Evolutionary conservation across 192 early-diverging fungal genomes (phyloP).

Genomic region (Backusella australiensis): DNA sequence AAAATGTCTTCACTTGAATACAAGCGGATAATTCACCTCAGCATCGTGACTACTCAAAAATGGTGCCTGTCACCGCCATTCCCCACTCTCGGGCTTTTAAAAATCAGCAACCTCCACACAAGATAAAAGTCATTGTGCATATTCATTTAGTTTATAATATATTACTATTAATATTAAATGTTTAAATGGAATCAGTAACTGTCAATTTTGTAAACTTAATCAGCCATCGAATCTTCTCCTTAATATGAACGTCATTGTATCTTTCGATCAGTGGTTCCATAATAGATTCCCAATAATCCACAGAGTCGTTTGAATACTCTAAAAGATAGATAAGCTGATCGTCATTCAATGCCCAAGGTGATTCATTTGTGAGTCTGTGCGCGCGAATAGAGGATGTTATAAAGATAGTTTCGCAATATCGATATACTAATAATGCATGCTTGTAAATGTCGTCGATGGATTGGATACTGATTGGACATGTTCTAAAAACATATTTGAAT

Average conservation of each 20-base stretch:
- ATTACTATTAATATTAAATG: neutral
- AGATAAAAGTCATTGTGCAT: neutral
- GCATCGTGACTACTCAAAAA: no score
- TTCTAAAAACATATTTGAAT: constrained; percentile 5
- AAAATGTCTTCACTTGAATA: no score
- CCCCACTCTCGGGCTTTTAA: no score
- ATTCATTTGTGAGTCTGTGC: neutral
- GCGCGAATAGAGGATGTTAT: neutral
- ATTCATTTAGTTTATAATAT: neutral
- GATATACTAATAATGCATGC: neutral
- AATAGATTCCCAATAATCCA: neutral
- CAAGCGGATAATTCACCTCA: no score
- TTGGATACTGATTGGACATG: neutral
- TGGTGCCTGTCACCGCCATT: no score
- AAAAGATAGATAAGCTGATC: neutral
- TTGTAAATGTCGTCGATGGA: neutral
- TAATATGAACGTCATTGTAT: neutral
- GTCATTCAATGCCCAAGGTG: neutral
- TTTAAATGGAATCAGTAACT: neutral
- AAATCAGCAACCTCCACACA: neutral
- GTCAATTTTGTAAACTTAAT: constrained; percentile 7
- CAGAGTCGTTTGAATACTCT: neutral
- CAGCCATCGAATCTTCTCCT: neutral
- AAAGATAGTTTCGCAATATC: neutral
- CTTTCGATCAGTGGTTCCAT: neutral